Evolutionary conservation across 495 filamentous ascomycete genomes (phyloP), one percentile per base, ranked within the genome.

Genomic region (Pyrenula massariospora): DNA sequence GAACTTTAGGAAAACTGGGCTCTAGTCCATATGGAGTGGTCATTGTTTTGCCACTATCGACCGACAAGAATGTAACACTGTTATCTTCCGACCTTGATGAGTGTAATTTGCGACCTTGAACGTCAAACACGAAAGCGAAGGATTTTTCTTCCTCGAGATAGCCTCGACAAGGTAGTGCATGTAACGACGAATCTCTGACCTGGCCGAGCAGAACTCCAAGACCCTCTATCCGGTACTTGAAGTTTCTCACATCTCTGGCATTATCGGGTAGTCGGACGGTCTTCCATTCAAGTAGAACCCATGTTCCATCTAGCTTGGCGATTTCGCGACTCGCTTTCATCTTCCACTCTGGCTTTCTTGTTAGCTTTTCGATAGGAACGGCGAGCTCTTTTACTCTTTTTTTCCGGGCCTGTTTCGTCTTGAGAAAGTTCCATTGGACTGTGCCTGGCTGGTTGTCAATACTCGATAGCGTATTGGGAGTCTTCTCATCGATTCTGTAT

Each of bases 261-360:
- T 48, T 52, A 5, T 56, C 50, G n/a, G n/a, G n/a, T n/a, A n/a
- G n/a, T n/a, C n/a, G n/a, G n/a, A 59, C 54, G 22, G 22, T 8
- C 48, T 66, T 66, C 62, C 59, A 64, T 24, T 66, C 62, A 8
- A 66, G 55, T 2, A 66, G 52, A 24, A 65, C 59, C 48, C 12
- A 24, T 54, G 11, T 50, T 36, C 48, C 53, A 22, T 31, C 52
- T 56, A 58, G 55, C 42, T 48, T 19, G 42, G 42, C 42, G 42
- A 48, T 19, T 48, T 48, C 42, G 11, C 42, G 42, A 11, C 19
- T 48, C 11, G 11, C 42, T 11, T 48, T 19, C 19, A 11, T 19
- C 11, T 19, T 19, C 11, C 11, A 11, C 19, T 11, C 11, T 19
- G 11, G 42, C 11, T 11, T 11, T 19, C 19, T 48, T 48, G 42